These are phyloP conservation scores for Nicotiana rustica DNA, from an alignment of 305 asterid genomes.

Conservation along the genomic window DNA sequence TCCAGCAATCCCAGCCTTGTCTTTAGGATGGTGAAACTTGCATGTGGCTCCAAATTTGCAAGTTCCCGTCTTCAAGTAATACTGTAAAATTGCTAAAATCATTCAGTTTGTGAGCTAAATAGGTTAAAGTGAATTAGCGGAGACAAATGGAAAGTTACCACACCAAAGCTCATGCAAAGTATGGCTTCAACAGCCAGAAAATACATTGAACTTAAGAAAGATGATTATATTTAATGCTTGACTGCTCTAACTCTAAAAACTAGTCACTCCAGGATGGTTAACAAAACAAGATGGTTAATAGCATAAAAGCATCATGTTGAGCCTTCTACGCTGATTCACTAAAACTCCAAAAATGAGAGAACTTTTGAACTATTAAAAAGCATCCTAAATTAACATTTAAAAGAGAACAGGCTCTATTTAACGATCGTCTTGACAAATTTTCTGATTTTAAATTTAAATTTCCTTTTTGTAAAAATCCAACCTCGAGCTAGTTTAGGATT, in stretches of 20 bases:
- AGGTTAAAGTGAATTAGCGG: not conserved
- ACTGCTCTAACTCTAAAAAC: constrained; percentile 3
- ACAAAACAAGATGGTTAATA: not conserved
- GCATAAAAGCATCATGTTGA: constrained; percentile 11
- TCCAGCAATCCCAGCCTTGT: constrained; percentile 92
- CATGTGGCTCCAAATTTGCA: constrained; percentile 98
- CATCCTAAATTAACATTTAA: no score
- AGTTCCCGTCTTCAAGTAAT: constrained; percentile 94
- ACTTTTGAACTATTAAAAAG: not conserved
- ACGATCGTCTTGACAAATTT: no score
- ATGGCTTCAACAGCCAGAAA: not conserved
- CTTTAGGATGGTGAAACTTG: constrained; percentile 97
- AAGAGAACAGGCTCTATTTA: no score
- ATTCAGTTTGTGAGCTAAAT: constrained; percentile 27
- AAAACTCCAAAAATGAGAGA: not conserved
- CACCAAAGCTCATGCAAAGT: not conserved
- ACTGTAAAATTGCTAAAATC: constrained; percentile 53
- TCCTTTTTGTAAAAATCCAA: not conserved
- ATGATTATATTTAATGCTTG: not conserved
- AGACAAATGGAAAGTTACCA: constrained; percentile 28
- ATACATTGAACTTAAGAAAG: not conserved
- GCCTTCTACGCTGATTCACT: not conserved
- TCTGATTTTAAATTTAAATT: no score
- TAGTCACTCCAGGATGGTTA: not conserved
- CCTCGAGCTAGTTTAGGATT: not conserved